These are phyloP conservation scores for Aspergillus affinis DNA, from an alignment of 495 filamentous ascomycete species.

Conservation along the genomic window DNA sequence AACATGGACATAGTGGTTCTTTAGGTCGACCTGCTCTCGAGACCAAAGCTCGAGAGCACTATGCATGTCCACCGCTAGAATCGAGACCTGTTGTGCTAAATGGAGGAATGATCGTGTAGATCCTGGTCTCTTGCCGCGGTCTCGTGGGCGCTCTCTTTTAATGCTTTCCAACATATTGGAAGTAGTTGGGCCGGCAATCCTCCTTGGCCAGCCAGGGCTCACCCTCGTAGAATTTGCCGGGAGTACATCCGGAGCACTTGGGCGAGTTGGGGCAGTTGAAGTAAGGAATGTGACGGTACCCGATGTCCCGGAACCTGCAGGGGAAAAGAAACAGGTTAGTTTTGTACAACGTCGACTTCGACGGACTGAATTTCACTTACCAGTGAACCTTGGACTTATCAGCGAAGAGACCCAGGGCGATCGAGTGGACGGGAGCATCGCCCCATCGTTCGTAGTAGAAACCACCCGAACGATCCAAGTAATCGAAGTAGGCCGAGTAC, in stretches of 20 bases:
- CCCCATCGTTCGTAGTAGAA: constrained; percentile 99
- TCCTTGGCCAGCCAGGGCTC: constrained; percentile 80
- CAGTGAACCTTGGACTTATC: constrained; percentile 91
- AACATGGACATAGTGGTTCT: background rate
- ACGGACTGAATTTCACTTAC: constrained; percentile 49
- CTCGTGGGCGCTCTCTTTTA: constrained; percentile 33
- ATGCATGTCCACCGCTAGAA: background rate
- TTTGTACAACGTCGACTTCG: background rate
- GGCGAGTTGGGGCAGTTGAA: constrained; percentile 97
- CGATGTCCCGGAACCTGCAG: constrained; percentile 95
- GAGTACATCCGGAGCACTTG: constrained; percentile 86
- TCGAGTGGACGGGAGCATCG: constrained; percentile 95
- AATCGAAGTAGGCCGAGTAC: constrained; percentile 96
- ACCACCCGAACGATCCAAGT: constrained; percentile 88
- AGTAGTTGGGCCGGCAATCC: constrained; percentile 96
- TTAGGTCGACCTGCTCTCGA: background rate
- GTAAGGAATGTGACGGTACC: constrained; percentile 97
- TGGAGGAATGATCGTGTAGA: background rate
- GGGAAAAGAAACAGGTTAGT: constrained; percentile 17
- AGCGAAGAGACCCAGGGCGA: constrained; percentile 92
- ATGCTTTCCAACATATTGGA: constrained; percentile 86
- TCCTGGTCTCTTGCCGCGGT: background rate
- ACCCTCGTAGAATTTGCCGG: constrained; percentile 85
- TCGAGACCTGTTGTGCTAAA: background rate
- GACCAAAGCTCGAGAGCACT: background rate